Conservation (phyloP, 2,329 filamentous ascomycete genomes). For the Hirsutella thompsonii region DNA sequence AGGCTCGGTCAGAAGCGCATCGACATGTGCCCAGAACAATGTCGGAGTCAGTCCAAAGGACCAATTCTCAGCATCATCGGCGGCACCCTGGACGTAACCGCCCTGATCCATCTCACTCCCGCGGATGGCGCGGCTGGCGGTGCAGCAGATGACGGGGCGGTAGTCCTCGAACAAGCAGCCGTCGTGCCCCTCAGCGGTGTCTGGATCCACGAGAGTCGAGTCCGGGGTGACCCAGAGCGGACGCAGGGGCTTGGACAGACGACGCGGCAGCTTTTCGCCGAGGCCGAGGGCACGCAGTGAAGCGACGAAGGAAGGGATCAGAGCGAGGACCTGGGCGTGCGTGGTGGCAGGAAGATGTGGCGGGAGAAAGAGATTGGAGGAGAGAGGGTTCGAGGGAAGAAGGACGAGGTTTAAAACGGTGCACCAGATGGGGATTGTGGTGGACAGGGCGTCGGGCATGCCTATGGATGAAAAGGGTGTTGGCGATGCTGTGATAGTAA, state of each 20-base stretch:
- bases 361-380: conserved; percentile 53
- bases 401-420: conserved; percentile 69
- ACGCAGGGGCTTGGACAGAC: conserved; percentile 58
- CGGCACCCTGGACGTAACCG: conserved; percentile 81
- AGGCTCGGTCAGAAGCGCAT: conserved; percentile 43
- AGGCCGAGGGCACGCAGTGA: conserved; percentile 43
- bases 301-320: conserved; percentile 41
- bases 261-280: conserved; percentile 34
- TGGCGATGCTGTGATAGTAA: background rate
- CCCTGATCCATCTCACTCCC: conserved; percentile 53
- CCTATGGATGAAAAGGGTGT: conserved; percentile 24
- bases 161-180: conserved; percentile 39
- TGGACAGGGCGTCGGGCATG: conserved; percentile 90
- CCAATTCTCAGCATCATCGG: conserved; percentile 93
- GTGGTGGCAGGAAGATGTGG: conserved; percentile 59
- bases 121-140: conserved; percentile 58
- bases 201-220: conserved; percentile 27
- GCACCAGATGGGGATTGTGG: conserved; percentile 91
- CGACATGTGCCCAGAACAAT: conserved; percentile 65
- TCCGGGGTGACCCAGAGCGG: conserved; percentile 72
- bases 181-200: conserved; percentile 5
- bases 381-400: conserved; percentile 44
- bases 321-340: conserved; percentile 60
- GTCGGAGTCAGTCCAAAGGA: conserved; percentile 63
- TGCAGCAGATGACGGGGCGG: conserved; percentile 71